These are phyloP conservation scores for Colletotrichum sansevieriae DNA, from an alignment of 2,329 filamentous ascomycete species.

Conservation along the genomic window DNA sequence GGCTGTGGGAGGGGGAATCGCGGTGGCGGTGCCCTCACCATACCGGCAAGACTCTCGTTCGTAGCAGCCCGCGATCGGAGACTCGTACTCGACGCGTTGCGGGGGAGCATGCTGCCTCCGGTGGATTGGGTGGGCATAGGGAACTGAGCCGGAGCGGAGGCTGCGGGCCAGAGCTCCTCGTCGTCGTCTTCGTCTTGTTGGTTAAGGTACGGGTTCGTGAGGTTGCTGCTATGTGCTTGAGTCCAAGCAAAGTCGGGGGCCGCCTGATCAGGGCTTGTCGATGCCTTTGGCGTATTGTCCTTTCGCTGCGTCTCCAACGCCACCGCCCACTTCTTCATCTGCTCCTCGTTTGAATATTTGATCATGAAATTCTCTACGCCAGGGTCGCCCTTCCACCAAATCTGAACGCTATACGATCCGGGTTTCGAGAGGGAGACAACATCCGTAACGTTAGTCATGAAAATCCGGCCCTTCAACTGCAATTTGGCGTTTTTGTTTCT, in stretches of 20 bases:
- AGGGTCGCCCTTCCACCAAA: slow-evolving; percentile 98
- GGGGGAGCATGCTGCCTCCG: slow-evolving; percentile 60
- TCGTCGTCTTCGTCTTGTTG: slow-evolving; percentile 74
- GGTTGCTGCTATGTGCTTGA: slow-evolving; percentile 71
- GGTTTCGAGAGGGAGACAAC: slow-evolving; percentile 89
- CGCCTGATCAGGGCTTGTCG: slow-evolving; percentile 59
- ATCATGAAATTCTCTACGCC: slow-evolving; percentile 97
- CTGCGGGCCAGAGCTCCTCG: slow-evolving; percentile 58
- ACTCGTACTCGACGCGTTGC: slow-evolving; percentile 81
- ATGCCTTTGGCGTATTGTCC: slow-evolving; percentile 65
- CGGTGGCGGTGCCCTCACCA: slow-evolving; percentile 73
- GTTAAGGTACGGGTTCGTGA: slow-evolving; percentile 86
- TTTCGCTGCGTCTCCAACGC: slow-evolving; percentile 84
- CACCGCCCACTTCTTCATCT: slow-evolving; percentile 90
- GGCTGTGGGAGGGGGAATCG: slow-evolving; percentile 77
- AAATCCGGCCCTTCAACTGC: slow-evolving; percentile 96
- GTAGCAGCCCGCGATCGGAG: slow-evolving; percentile 83
- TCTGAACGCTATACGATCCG: slow-evolving; percentile 94
- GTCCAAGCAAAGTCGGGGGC: slow-evolving; percentile 87
- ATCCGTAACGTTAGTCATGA: slow-evolving; percentile 99
- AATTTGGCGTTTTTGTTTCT: slow-evolving; percentile 81
- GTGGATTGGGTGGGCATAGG: slow-evolving; percentile 50
- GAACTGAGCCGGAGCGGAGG: slow-evolving; percentile 53
- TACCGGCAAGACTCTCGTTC: slow-evolving; percentile 73
- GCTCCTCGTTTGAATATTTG: slow-evolving; percentile 90